phyloP scores from a whole-genome alignment of 305 asterid species.

The Fraxinus sp. region DNA sequence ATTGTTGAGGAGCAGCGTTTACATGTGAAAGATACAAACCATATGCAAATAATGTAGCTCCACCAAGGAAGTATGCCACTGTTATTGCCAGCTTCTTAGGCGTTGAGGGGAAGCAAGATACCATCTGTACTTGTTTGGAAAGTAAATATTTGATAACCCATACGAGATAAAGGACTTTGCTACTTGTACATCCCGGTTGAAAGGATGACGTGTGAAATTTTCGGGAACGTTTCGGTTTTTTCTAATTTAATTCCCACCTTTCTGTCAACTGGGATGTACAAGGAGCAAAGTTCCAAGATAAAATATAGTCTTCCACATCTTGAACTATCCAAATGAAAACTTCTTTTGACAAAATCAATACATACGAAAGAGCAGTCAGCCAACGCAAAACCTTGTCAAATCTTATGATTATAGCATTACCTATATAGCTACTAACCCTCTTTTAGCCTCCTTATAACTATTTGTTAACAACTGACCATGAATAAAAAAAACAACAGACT shows the following conservation, averaged over 20 bases:
- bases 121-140: constrained; percentile 36
- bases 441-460: neutral
- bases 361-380: too few relatives aligned
- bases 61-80: constrained; percentile 47
- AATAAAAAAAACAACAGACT: neutral
- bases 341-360: too few relatives aligned
- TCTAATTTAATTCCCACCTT: neutral
- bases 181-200: neutral
- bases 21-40: constrained; percentile 64
- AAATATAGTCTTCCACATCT: too few relatives aligned
- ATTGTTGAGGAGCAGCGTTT: constrained; percentile 76
- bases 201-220: neutral
- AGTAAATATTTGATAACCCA: neutral
- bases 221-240: too few relatives aligned
- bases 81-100: constrained; percentile 59
- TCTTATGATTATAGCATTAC: neutral
- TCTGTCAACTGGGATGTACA: neutral
- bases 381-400: neutral
- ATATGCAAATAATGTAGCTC: constrained; percentile 49
- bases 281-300: too few relatives aligned
- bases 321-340: too few relatives aligned
- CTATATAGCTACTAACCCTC: neutral
- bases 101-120: constrained; percentile 59
- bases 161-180: neutral
- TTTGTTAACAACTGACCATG: neutral